Evolutionary conservation across 1,284 basidiomycete genomes (phyloP).

Genomic region (Ustilago loliicola): DNA sequence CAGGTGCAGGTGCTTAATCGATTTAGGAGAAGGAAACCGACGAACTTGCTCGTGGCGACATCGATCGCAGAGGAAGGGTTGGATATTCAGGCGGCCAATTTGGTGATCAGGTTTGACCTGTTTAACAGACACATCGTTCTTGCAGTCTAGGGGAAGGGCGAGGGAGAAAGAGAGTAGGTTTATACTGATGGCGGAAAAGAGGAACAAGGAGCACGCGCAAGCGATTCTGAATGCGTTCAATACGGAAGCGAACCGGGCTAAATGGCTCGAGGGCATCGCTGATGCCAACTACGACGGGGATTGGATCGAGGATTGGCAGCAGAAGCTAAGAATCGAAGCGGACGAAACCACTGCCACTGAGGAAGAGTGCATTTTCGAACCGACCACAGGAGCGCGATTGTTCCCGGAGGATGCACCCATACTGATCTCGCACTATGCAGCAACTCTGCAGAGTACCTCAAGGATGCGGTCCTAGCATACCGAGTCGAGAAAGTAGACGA

Average conservation of each 20-base stretch:
- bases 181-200: slow-evolving; percentile 50
- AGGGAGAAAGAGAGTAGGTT: slow-evolving; percentile 41
- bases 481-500: slow-evolving; percentile 15
- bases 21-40: slow-evolving; percentile 44
- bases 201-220: slow-evolving; percentile 25
- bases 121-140: slow-evolving; percentile 56
- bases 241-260: slow-evolving; percentile 24
- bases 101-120: slow-evolving; percentile 61
- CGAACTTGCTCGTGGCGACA: slow-evolving; percentile 60
- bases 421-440: slow-evolving; percentile 46
- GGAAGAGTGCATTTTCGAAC: slow-evolving; percentile 25
- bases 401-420: slow-evolving; percentile 44
- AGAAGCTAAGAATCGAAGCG: slow-evolving; percentile 26
- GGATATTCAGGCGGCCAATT: slow-evolving; percentile 59
- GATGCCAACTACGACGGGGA: slow-evolving; percentile 15
- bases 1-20: slow-evolving; percentile 54
- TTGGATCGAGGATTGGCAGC: slow-evolving; percentile 27
- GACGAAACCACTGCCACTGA: slow-evolving; percentile 5
- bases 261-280: slow-evolving; percentile 44
- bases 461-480: slow-evolving; percentile 34
- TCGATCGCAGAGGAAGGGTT: slow-evolving; percentile 62
- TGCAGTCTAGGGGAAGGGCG: slow-evolving; percentile 57
- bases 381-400: slow-evolving; percentile 45
- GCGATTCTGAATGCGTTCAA: slow-evolving; percentile 36
- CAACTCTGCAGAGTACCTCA: slow-evolving; percentile 41